These are phyloP conservation scores for Brasenia schreberi DNA, from an alignment of 164 flowering plant genomes.

Conservation along the genomic window DNA sequence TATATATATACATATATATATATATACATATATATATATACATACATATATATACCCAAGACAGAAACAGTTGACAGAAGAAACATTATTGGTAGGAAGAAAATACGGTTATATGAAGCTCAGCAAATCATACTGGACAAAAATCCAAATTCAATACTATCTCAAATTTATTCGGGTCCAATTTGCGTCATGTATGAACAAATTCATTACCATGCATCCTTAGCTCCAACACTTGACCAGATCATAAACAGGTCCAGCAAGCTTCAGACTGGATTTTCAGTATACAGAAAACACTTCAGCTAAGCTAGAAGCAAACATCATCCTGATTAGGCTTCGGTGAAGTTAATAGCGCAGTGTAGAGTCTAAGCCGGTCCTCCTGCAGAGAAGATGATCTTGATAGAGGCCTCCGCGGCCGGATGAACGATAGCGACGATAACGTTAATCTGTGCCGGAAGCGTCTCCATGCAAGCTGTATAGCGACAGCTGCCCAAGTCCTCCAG, in stretches of 20 bases:
- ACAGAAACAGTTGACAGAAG: no score
- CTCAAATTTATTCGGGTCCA: no score
- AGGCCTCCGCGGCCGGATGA: constrained; percentile 80
- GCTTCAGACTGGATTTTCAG: neutral
- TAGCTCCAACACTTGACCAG: neutral
- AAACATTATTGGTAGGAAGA: no score
- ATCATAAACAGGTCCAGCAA: neutral
- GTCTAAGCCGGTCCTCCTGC: constrained; percentile 80
- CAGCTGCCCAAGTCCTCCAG: constrained; percentile 98
- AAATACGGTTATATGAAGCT: no score
- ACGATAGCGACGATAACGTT: constrained; percentile 68
- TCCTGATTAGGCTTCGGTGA: constrained; percentile 92
- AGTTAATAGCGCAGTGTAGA: constrained; percentile 79
- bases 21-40: no score
- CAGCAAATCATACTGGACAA: no score
- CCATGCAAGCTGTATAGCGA: constrained; percentile 94
- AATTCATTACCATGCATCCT: no score
- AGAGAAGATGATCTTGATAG: constrained; percentile 62
- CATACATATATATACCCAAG: no score
- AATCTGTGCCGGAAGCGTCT: constrained; percentile 67
- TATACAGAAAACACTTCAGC: no score
- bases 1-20: no score
- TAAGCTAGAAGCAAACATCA: constrained; percentile 42
- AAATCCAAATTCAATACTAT: no score
- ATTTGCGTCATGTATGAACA: no score